Evolutionary conservation across 2,329 filamentous ascomycete genomes (phyloP).

Genomic region (Paramyrothecium roridum): DNA sequence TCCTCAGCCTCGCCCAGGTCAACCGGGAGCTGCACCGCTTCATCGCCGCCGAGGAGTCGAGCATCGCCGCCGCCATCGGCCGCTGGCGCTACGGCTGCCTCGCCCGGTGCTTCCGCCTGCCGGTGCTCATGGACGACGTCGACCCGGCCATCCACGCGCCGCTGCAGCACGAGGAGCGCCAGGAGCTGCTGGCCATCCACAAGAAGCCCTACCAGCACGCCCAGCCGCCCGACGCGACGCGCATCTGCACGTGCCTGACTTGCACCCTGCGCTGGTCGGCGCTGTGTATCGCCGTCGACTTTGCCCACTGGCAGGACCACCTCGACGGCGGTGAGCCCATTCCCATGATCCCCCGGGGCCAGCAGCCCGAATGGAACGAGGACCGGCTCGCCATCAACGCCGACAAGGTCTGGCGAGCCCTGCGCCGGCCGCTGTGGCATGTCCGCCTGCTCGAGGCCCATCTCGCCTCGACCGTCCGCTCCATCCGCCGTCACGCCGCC

Average conservation of each 20-base stretch:
- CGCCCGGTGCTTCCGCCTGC: neutral
- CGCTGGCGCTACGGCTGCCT: constrained; percentile 1
- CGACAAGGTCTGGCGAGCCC: constrained; percentile 1
- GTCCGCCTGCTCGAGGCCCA: neutral
- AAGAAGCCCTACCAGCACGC: constrained; percentile 1
- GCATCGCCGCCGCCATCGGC: neutral
- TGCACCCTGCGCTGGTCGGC: neutral
- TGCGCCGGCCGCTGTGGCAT: neutral
- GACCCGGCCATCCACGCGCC: neutral
- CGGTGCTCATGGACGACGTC: neutral
- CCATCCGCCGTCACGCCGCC: constrained; percentile 1
- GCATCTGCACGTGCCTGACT: constrained; percentile 2
- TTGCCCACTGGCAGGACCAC: constrained; percentile 1
- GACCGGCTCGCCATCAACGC: neutral
- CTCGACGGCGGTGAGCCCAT: constrained; percentile 1
- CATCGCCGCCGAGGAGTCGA: neutral
- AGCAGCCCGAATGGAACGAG: constrained; percentile 1
- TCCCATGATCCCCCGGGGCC: neutral
- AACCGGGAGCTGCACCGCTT: neutral
- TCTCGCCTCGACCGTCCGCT: constrained; percentile 1
- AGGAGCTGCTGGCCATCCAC: constrained; percentile 2
- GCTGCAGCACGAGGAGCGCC: constrained; percentile 2
- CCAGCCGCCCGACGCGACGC: constrained; percentile 1
- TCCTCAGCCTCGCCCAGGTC: constrained; percentile 1
- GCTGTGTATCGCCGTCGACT: constrained; percentile 1